Base-by-base conservation (phyloP, 331 rosid species). In the Arachis monticola region DNA sequence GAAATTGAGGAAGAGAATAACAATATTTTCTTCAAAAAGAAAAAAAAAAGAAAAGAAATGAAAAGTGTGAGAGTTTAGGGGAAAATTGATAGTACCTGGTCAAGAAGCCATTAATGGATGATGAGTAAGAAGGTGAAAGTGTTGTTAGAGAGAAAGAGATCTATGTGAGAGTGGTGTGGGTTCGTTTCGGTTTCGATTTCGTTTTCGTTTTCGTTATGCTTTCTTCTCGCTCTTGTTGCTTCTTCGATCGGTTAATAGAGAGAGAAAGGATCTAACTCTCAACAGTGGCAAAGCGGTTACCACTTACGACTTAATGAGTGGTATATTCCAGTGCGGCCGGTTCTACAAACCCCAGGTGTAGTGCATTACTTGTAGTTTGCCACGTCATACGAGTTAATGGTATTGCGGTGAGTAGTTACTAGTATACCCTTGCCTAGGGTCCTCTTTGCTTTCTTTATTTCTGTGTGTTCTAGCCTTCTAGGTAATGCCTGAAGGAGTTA, bases 101-200 rank as follows among this genome's bases (percentile, higher is more conserved):
- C 60, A 83, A 75, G 82, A 74, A 77, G 80, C 82, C 83, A 77
- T 77, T 50, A 41, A 74, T 56, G 75, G 66, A 77, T 46, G 80
- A 79, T 64, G 38, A 61, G 83, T 65, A 48, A 31, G 58, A 44
- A 44, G 27, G 41, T 41, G 44, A 69, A 30, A 68, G 60, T 17
- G 41, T 63, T n/a, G 7, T 30, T n/a, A 4, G 52, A 67, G 53
- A 79, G 70, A 45, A 1, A 10, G 66, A 74, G 80, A 76, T 82
- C 5, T 38, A 38, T 45, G 80, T 69, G 79, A n/a, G 10, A 42
- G 73, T 45, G 53, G 48, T 30, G 50, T 50, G 38, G 52, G 41
- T 55, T 30, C 31, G 27, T 55, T 38, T 69, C 11, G 41, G 41
- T 38, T 38, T 38, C 5, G 60, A 55, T 66, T 67, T 79, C 69